Evolutionary conservation across 345 rosid species (phyloP), one percentile per base, ranked within the genome.

Genomic region (Eucalyptus fibrosa): DNA sequence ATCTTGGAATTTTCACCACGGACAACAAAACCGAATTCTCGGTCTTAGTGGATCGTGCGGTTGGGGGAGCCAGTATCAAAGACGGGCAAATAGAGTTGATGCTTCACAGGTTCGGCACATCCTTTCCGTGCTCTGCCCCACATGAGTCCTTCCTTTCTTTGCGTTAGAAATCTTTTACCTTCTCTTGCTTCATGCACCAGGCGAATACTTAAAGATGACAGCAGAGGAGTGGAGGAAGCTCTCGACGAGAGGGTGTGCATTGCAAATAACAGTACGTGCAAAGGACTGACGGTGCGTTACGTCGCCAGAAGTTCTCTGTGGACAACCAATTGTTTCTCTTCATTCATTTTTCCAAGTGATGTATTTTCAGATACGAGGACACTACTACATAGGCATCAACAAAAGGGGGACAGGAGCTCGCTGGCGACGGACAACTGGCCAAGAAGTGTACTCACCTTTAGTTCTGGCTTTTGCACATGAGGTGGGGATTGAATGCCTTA

Each of bases 81-180:
- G 98, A 97, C 89, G 99, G 98, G 88, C 94, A 97, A 92, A 50
- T 97, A 90, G 99, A 97, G 88, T 72, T 97, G 87, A 97, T 97
- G 99, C 97, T 69, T 89, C 32, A 37, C 34, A 59, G 51, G 98
- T 96, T 88, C 49, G 65, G 49, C 88, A 81, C 50, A 49, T 59
- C 32, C 47, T 40, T 77, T 40, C 83, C 3, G 1, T 77, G 47
- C 83, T 40, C 83, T 40, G 30, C 47, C 83, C 62, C 83, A 77
- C 12, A 40, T 40, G 83, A 77, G 42, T 77, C 28, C 83, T 77
- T 40, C 83, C 47, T 77, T 77, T 77, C 47, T 21, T 10, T 5
- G 1, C 8, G 0, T 77, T 77, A 7, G 42, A 77, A 77, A 5
- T 44, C 24, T 21, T 24, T 21, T 77, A 11, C 45, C 45, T 77